Base-by-base conservation (phyloP, 2,329 filamentous ascomycete genomes). In the Claviceps maximensis region DNA sequence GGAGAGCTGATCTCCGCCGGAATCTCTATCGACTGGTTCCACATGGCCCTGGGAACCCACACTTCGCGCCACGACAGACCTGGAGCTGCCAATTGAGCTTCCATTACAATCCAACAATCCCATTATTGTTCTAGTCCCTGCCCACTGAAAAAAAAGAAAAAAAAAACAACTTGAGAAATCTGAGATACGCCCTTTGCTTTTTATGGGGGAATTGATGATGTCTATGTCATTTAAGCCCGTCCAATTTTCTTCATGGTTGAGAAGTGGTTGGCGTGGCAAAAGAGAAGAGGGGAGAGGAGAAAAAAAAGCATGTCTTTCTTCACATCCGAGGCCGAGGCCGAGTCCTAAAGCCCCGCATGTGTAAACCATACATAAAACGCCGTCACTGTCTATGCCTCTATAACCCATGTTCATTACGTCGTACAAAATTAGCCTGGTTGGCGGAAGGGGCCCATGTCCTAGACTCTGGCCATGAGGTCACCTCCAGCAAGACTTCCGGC, bases 401-500 rank as follows among this genome's bases (percentile, higher is more conserved):
- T 69, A 64, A 56, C 59, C 65, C 62, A 60, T 63, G 60, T 57
- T 70, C 68, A 63, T 70, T 61, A 70, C 62, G 58, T 69, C 68
- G 61, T 70, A 58, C 55, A 29, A 60, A 58, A 59, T 58, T 60
- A 60, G 40, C 40, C 12, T 53, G 57, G 53, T 38, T 56, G 56
- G 58, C 27, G 8, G 33, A 13, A 53, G 47, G 55, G 52, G 57
- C 52, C n/a, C n/a, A n/a, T n/a, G 58, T 54, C 54, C 57, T 70
- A 75, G 61, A 70, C 67, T 56, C 79, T 72, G 58, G 84, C 81
- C 63, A 78, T 77, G 53, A 86, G 70, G 63, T 87, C 83, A 52
- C 79, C 80, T 40, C 87, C 87, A 25, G 86, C 83, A 55, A 93
- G 74, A 60, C 88, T 95, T 63, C 84, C 88, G 47, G 79, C 82